Base-by-base conservation (phyloP, 345 rosid species). In the Gossypium mustelinum region DNA sequence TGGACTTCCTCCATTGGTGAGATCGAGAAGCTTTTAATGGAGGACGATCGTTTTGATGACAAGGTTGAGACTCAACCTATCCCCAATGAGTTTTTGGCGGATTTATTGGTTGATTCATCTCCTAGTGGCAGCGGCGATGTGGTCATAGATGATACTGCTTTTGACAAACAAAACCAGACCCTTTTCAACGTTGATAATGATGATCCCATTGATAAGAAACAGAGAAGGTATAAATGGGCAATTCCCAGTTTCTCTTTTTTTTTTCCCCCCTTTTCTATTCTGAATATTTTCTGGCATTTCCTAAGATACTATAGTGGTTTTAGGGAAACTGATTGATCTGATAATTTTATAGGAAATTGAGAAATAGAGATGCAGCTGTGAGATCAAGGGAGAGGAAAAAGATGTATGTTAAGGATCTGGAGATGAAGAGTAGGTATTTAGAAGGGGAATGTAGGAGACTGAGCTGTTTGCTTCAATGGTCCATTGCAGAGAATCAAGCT, bases 321-420 rank as follows among this genome's bases (percentile, higher is more conserved):
- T 54, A 9, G 24, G 8, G 72, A 54, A 43, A 69, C 22, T 68
- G 12, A 17, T 52, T 60, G 78, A 60, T 70, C 5, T 75, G 71
- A 45, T 27, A 22, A 2, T 77, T 63, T 75, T 83, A 10, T 85
- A 94, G 98, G 95, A 86, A 85, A 75, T 70, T 94, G 85, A 90
- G 94, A 73, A 94, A 94, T 58, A 86, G 93, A 83, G 97, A 94
- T 84, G 97, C 97, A 0, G 97, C 97, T 1, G 82, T 91, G 72
- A 81, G 89, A 72, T 92, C 97, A 0, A 88, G 97, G 83, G 98
- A 94, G 83, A 90, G 97, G 85, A 94, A 88, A 86, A 94, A 94
- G 81, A 79, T 68, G 71, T 83, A 84, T 77, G 86, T 94, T 9
- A 85, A 73, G 73, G 97, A 94, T 85, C 79, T 94, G 43, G 97